phyloP scores from a whole-genome alignment of 352 stramenopile genomes.

The Globisporangium cylindrosporum region DNA sequence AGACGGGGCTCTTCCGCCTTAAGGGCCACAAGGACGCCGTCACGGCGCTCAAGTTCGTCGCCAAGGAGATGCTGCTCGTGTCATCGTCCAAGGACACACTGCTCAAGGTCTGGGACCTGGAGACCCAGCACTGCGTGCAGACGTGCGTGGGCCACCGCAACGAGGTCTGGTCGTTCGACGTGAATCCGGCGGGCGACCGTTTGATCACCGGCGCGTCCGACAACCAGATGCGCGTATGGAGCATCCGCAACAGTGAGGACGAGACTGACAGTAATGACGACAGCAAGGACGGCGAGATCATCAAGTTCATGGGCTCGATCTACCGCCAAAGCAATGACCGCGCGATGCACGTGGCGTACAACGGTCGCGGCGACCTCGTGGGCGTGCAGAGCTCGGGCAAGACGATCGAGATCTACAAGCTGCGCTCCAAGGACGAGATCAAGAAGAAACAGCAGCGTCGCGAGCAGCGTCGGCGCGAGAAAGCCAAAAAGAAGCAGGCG shows the following conservation, averaged over 20 bases:
- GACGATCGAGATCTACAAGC: constrained; percentile 89
- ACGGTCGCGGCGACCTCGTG: constrained; percentile 51
- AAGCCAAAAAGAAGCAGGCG: constrained; percentile 75
- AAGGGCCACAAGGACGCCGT: constrained; percentile 93
- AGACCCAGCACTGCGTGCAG: constrained; percentile 93
- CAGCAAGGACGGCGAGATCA: constrained; percentile 28
- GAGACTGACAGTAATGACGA: constrained; percentile 19
- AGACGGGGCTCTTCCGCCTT: constrained; percentile 88
- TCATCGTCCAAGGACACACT: constrained; percentile 92
- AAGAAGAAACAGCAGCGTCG: constrained; percentile 92
- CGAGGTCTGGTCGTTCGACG: constrained; percentile 90
- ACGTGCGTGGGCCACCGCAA: constrained; percentile 92
- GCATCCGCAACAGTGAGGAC: constrained; percentile 25
- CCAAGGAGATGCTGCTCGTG: constrained; percentile 49
- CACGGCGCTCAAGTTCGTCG: constrained; percentile 88
- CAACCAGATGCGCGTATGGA: constrained; percentile 81
- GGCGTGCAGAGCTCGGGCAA: constrained; percentile 83
- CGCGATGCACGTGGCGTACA: constrained; percentile 63
- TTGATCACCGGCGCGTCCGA: constrained; percentile 80
- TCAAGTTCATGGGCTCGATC: constrained; percentile 72
- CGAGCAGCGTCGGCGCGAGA: constrained; percentile 86
- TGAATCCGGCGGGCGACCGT: constrained; percentile 59
- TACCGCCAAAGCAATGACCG: constrained; percentile 77
- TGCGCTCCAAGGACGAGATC: constrained; percentile 81
- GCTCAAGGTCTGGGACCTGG: constrained; percentile 94